Base-by-base conservation (phyloP, 2,329 filamentous ascomycete species). In the Berkeleyomyces rouxiae region DNA sequence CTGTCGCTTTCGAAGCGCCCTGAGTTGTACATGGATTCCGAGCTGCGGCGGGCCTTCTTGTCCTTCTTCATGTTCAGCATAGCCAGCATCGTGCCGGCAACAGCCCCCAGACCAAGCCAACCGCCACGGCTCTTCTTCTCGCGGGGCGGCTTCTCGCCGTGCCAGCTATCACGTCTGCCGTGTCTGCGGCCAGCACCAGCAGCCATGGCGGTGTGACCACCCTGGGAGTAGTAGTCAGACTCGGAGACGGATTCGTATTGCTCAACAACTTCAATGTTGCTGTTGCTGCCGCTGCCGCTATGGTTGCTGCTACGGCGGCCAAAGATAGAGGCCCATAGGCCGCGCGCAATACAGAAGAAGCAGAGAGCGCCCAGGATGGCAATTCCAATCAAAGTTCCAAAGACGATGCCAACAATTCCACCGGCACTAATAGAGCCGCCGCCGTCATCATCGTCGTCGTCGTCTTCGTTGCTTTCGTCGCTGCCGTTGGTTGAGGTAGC, bases 371-470 rank as follows among this genome's bases (percentile, higher is more conserved):
- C 75, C 31, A 91, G 79, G 2, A 91, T 76, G 47, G 79, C 73
- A 43, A 90, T 77, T 66, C 85, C 87, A 11, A 80, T 79, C 58
- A 91, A 77, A 9, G 82, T 80, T 66, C 87, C 87, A 63, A 91
- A 84, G 67, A 91, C 87, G 68, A 91, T 91, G 65, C 87, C 87
- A 13, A 88, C 87, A 68, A 91, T 91, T 65, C 86, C 87, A 61
- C 87, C 87, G 51, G 78, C 80, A 68, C 84, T 87, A 61, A 91
- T 78, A 51, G 74, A 72, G 63, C 74, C 74, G 37, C 74, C 72
- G 44, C 66, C 68, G 47, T 40, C 60, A 9, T 61, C 61, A 10
- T 69, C 75, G 68, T 72, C 74, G 53, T 72, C 71, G 6, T 71
- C 72, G 53, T 72, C 71, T 5, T 71, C 72, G 36, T 72, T 75